Evolutionary conservation across 1,139 yeast genomes (phyloP), one percentile per base, ranked within the genome.

Genomic region (Hyphopichia fennica): DNA sequence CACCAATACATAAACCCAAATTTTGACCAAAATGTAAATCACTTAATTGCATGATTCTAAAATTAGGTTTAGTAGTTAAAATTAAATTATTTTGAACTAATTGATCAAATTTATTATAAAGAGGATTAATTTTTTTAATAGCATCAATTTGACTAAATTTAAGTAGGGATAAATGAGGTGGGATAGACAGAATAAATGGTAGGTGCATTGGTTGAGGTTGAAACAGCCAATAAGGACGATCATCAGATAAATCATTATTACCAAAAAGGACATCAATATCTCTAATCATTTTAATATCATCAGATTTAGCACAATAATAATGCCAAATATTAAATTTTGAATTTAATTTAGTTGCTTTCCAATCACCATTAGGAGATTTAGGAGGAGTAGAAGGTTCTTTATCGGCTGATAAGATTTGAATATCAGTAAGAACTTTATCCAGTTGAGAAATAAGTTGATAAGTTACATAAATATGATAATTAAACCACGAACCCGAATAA

Each of bases 11-110:
- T 6, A 54, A 49, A 3, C 71, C 69, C 16, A 48, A 41, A 46
- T 62, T 57, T 35, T 63, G 63, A 15, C 72, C 70, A 45, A 69
- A 65, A 50, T 72, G 77, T 40, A 70, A 56, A 50, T 72, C 78
- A 35, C 72, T 63, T 15, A 72, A 39, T 49, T 72, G 77, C 44
- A 72, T 50, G 13, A 72, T 53, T 48, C 63, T 69, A 46, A 62
- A 65, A 16, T 55, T 57, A 23, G 39, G 9, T 11, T 34, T 41
- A 10, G 33, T n/a, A 2, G 47, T 41, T 4, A 40, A 15, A 9
- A 49, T 25, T 11, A 41, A n/a, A 18, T 41, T 45, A 25, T 42
- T 28, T 22, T 29, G 11, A 35, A 41, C 42, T 4, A 44, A 35
- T 20, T 36, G 16, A 13, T 30, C 16, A 15, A 39, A 39, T n/a